A percentile compares a stretch with the other conserved stretches of the same genome.
phyloP scores from a whole-genome alignment of 2,329 filamentous ascomycete species.

The Stachybotrys chartarum region DNA sequence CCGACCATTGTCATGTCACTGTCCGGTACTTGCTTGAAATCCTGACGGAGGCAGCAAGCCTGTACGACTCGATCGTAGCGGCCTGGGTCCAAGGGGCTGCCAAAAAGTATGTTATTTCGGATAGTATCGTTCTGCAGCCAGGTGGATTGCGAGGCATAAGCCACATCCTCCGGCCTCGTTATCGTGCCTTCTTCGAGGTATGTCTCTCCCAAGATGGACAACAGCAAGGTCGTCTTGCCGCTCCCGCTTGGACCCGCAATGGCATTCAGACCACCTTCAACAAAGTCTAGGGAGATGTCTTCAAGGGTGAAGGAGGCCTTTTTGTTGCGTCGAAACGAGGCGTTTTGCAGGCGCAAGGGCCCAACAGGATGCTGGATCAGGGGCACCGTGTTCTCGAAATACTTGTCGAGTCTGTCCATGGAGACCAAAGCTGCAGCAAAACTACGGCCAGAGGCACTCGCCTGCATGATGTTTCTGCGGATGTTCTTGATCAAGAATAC shows the following conservation, averaged over 20 bases:
- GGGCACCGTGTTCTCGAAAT: conserved; percentile 43
- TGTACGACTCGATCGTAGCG: conserved; percentile 49
- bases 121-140: conserved; percentile 53
- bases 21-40: conserved; percentile 42
- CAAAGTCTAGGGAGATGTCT: conserved; percentile 42
- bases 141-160: conserved; percentile 49
- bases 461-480: conserved; percentile 43
- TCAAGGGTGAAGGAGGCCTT: conserved; percentile 42
- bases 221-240: conserved; percentile 49
- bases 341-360: conserved; percentile 36
- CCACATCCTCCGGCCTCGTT: conserved; percentile 43
- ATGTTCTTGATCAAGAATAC: conserved; percentile 46
- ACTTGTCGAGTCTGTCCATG: conserved; percentile 45
- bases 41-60: conserved; percentile 45
- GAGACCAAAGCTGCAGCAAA: conserved; percentile 32
- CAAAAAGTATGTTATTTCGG: conserved; percentile 48
- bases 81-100: conserved; percentile 39
- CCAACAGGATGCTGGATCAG: conserved; percentile 41
- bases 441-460: conserved; percentile 32
- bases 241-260: conserved; percentile 47
- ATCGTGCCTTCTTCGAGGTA: conserved; percentile 40
- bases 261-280: conserved; percentile 46
- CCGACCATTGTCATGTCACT: conserved; percentile 46
- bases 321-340: conserved; percentile 41
- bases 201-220: conserved; percentile 48